Conservation (phyloP, 805 yeast species). For the Saccharomycopsis javanensis region DNA sequence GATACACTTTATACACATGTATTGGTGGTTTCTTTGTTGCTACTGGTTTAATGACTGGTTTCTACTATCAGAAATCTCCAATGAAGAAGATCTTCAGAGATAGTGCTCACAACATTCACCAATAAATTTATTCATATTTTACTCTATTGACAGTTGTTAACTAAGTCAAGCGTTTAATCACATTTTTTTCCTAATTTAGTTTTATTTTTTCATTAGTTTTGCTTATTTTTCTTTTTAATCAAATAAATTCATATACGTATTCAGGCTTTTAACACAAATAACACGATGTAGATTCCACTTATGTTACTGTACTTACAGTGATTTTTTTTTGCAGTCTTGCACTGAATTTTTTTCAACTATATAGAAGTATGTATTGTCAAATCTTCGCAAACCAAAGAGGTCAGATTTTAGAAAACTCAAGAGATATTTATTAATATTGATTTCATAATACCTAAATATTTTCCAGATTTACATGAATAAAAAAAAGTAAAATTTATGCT, state of each 20-base stretch:
- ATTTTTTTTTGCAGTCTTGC: too few species aligned
- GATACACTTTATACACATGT: slow-evolving; percentile 34
- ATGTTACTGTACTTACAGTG: too few species aligned
- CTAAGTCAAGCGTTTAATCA: not conserved
- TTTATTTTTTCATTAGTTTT: not conserved
- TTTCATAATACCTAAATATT: not conserved
- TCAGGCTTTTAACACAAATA: not conserved
- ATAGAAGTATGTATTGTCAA: too few species aligned
- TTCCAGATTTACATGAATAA: not conserved
- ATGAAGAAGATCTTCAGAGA: slow-evolving; percentile 19
- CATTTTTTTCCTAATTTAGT: not conserved
- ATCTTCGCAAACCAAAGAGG: too few species aligned
- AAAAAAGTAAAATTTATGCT: slow-evolving; percentile 34
- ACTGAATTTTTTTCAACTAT: too few species aligned
- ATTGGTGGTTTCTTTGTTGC: slow-evolving; percentile 14
- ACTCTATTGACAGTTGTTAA: not conserved
- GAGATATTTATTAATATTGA: too few species aligned
- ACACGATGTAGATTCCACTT: too few species aligned
- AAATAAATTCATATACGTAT: not conserved
- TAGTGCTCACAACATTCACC: slow-evolving; percentile 6
- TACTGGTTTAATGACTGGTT: slow-evolving; percentile 16
- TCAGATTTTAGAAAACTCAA: too few species aligned
- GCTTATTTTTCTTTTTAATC: not conserved
- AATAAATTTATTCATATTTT: not conserved
- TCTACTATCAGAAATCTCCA: slow-evolving; percentile 17